Base-by-base conservation (phyloP, 78 protist species). In the Chrysochromulina parva region DNA sequence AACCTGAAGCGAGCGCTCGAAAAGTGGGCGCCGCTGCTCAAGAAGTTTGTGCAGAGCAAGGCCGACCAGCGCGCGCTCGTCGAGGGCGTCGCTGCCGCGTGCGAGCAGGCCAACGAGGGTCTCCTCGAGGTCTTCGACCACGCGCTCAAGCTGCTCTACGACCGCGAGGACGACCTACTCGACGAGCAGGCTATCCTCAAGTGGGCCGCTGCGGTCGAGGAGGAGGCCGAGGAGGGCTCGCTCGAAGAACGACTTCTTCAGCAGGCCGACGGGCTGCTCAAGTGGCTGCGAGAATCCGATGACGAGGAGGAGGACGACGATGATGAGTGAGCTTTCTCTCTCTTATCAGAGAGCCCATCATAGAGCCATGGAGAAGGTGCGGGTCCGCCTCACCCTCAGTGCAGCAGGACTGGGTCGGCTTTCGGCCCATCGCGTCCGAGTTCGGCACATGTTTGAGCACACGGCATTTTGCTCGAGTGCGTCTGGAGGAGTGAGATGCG, bases 21-120 rank as follows among this genome's bases (percentile, higher is more conserved):
- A 57, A 10, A 14, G 48, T 88, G 91, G 91, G 78, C 50, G 26
- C 38, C 67, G 58, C 91, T 88, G 66, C 91, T 88, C 86, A 13
- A 14, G 54, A 26, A 52, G 52, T 71, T 69, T 54, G 85, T 47
- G 74, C 26, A 73, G 28, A 58, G 24, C 7, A 7, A 13, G 62
- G 7, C 24, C 7, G 62, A 7, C 13, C 7, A 14, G 62, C 7
- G 62, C 7, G 62, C 62, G 62, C 62, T 58, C 62, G 62, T 13
- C 13, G 62, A 14, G 7, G 62, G 7, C 13, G 24, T 13, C 24
- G 13, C 62, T 58, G 62, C 62, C 62, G 24, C 7, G 38, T 38
- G 24, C 62, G 62, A 14, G 62, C 62, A 58, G 62, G 24, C 62
- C 0, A 7, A 14, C 62, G 62, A 58, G 62, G 62, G 13, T 58